Evolutionary conservation across 2,329 filamentous ascomycete species (phyloP).

Genomic region (Ceratocystis ficicola): DNA sequence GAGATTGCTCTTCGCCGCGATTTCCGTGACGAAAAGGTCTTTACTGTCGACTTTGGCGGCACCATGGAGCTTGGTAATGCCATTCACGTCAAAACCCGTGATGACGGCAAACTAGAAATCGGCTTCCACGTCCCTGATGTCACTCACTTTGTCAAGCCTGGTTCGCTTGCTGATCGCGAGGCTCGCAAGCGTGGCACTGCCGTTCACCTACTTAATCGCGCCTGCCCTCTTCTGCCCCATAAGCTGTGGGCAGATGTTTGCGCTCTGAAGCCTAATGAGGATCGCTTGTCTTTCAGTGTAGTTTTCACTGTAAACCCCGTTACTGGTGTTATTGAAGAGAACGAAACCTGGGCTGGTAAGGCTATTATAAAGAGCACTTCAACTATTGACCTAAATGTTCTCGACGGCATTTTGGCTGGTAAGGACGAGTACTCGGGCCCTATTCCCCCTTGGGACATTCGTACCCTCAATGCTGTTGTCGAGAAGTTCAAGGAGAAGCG

Average conservation of each 20-base stretch:
- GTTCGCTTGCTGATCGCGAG: conserved; percentile 90
- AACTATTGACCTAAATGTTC: conserved; percentile 72
- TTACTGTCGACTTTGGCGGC: conserved; percentile 85
- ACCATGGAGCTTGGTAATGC: conserved; percentile 83
- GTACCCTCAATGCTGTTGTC: conserved; percentile 65
- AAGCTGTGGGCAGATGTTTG: conserved; percentile 79
- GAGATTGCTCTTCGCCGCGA: conserved; percentile 66
- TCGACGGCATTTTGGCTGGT: conserved; percentile 67
- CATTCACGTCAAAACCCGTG: conserved; percentile 74
- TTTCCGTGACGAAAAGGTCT: conserved; percentile 75
- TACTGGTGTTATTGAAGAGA: conserved; percentile 66
- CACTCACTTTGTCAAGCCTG: conserved; percentile 90
- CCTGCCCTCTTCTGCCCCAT: conserved; percentile 76
- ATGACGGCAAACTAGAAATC: conserved; percentile 80
- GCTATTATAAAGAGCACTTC: conserved; percentile 83
- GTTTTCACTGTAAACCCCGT: conserved; percentile 81
- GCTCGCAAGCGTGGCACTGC: conserved; percentile 96
- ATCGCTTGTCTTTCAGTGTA: conserved; percentile 81
- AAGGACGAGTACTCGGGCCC: conserved; percentile 43
- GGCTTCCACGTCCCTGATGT: conserved; percentile 93
- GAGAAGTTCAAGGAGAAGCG: conserved; percentile 85
- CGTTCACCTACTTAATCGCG: conserved; percentile 83
- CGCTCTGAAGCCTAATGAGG: conserved; percentile 74
- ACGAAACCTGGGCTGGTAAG: conserved; percentile 88
- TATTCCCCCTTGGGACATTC: conserved; percentile 60